A percentile compares a stretch with the other conserved stretches of the same genome.
These are phyloP conservation scores for Scheffersomyces cryptocercus DNA, from an alignment of 1,139 yeast genomes.

Conservation along the genomic window DNA sequence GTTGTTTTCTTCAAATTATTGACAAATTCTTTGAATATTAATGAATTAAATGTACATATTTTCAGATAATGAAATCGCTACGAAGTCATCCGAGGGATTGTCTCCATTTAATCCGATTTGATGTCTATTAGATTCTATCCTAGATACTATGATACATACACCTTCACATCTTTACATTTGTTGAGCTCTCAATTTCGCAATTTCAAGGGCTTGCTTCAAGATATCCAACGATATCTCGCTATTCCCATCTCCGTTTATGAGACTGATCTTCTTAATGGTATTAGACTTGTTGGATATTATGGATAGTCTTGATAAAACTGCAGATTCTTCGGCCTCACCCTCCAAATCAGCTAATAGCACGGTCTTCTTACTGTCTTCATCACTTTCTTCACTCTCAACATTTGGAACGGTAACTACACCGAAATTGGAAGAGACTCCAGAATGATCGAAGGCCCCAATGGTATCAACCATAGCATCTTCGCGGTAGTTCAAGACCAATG, in stretches of 20 bases:
- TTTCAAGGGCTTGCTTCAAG: conserved; percentile 44
- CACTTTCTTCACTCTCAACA: conserved; percentile 15
- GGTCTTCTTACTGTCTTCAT: conserved; percentile 21
- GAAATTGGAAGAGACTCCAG: conserved; percentile 61
- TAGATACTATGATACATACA: no score
- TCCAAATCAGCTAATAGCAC: conserved; percentile 68
- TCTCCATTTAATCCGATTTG: no score
- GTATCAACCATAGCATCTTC: conserved; percentile 14
- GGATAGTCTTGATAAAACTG: conserved; percentile 43
- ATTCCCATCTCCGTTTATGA: conserved; percentile 15
- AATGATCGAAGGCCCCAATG: conserved; percentile 7
- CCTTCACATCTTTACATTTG: not conserved
- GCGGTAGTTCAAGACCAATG: conserved; percentile 35
- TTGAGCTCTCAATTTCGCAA: conserved; percentile 35
- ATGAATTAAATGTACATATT: no score
- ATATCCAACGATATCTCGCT: conserved; percentile 45
- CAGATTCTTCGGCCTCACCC: conserved; percentile 75
- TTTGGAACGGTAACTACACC: conserved; percentile 55
- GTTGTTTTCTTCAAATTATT: no score
- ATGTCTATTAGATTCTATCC: no score
- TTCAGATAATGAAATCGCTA: no score
- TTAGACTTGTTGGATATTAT: conserved; percentile 29
- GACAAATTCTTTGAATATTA: no score
- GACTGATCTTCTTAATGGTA: conserved; percentile 15
- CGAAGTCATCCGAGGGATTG: no score